Evolutionary conservation across 345 rosid species (phyloP).

Genomic region (Citrus sp.): DNA sequence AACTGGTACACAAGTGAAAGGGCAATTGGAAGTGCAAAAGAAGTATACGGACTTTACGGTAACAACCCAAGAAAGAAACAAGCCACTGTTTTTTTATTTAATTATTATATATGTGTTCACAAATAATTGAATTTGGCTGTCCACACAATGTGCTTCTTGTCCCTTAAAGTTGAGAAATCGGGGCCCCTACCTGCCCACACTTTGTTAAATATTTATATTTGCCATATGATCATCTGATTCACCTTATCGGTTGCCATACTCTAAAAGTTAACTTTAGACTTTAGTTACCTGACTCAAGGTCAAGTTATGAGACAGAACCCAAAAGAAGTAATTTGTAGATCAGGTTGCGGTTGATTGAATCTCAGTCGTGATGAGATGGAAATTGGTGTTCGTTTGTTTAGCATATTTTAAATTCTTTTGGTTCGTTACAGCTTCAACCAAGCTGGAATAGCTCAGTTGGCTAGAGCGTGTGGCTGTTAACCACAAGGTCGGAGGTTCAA

Average conservation of each 20-base stretch:
- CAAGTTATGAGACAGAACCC: background rate
- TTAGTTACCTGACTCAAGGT: background rate
- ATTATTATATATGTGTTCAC: background rate
- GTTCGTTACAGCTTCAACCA: accelerated
- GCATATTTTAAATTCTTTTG: accelerated
- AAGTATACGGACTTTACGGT: background rate
- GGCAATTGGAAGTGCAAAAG: slow-evolving; percentile 2
- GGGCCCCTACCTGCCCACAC: background rate
- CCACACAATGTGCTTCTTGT: slow-evolving; percentile 5
- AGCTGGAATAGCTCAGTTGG: slow-evolving; percentile 85
- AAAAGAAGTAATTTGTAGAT: background rate
- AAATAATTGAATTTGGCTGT: background rate
- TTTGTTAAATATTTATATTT: background rate
- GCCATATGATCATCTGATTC: background rate
- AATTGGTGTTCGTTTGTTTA: background rate
- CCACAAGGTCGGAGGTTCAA: slow-evolving; percentile 96
- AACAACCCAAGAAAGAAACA: background rate
- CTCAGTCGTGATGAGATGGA: background rate
- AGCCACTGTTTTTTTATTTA: background rate
- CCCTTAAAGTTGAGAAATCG: background rate
- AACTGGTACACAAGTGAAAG: background rate
- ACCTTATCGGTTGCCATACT: background rate
- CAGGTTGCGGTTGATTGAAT: too few species aligned
- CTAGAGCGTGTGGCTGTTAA: slow-evolving; percentile 94
- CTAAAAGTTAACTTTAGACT: background rate